A percentile compares a stretch with the other conserved stretches of the same genome.
phyloP scores from a whole-genome alignment of 768 basidiomycete species.

The Tylopilus sp. region DNA sequence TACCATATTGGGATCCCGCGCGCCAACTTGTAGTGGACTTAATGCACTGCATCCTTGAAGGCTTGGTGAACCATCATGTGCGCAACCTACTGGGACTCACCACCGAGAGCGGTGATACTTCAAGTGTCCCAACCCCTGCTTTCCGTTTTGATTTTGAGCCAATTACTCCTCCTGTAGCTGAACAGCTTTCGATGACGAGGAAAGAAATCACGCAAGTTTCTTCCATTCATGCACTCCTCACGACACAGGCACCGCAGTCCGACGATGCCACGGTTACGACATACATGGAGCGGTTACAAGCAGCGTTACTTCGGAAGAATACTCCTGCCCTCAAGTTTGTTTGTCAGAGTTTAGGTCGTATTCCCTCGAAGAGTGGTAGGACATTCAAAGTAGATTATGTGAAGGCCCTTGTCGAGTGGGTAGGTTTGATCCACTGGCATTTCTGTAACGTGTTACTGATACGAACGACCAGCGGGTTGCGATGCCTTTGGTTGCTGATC shows the following conservation, averaged over 20 bases:
- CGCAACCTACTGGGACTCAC: not conserved
- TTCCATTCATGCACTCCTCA: not conserved
- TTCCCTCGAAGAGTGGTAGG: not conserved
- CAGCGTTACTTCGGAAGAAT: not conserved
- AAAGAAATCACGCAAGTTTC: not conserved
- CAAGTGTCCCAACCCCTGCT: not conserved
- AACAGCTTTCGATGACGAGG: not conserved
- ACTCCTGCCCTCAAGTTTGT: not conserved
- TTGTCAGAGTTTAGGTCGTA: not conserved
- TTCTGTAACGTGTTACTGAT: not conserved
- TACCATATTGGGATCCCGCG: not conserved
- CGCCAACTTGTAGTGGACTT: not conserved
- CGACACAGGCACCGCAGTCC: not conserved
- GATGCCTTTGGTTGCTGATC: not conserved
- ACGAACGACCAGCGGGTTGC: not conserved
- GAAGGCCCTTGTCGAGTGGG: not conserved
- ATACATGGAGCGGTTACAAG: not conserved
- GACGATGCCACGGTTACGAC: not conserved
- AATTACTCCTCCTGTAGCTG: not conserved
- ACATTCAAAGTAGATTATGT: not conserved
- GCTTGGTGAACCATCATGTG: not conserved
- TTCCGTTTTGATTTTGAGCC: not conserved
- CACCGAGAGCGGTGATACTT: not conserved
- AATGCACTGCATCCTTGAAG: not conserved
- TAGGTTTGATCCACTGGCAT: not conserved